These are phyloP conservation scores for Thelonectria discophora DNA, from an alignment of 2,329 filamentous ascomycete species.

Conservation along the genomic window DNA sequence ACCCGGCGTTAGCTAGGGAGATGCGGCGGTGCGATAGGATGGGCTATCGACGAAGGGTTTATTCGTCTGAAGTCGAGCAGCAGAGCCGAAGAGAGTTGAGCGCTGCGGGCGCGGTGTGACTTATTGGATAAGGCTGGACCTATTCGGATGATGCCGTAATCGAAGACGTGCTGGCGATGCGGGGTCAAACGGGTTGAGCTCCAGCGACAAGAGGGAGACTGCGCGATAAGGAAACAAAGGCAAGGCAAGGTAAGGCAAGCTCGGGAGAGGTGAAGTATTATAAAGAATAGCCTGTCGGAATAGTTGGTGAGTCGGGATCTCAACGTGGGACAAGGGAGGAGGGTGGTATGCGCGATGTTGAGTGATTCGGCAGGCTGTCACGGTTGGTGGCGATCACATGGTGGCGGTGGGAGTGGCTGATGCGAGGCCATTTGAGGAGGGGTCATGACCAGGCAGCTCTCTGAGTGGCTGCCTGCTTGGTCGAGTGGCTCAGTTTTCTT, in stretches of 20 bases:
- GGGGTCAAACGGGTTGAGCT: constrained; percentile 2
- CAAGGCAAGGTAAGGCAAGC: not conserved
- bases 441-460: constrained; percentile 6
- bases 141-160: constrained; percentile 6
- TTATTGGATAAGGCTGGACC: constrained; percentile 1
- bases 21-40: not conserved
- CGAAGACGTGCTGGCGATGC: constrained; percentile 1
- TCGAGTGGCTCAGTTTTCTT: not conserved
- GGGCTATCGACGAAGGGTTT: too few species aligned
- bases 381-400: constrained; percentile 44
- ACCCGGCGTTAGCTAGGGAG: not conserved
- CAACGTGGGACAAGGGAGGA: constrained; percentile 24
- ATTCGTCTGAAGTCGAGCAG: too few species aligned
- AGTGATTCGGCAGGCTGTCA: constrained; percentile 11
- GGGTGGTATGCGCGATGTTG: constrained; percentile 16
- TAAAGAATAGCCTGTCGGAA: constrained; percentile 1
- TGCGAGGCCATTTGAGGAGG: constrained; percentile 26
- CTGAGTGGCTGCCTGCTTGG: not conserved
- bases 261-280: not conserved
- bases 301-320: constrained; percentile 2
- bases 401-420: constrained; percentile 33
- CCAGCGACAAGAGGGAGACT: not conserved
- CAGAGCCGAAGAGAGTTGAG: not conserved
- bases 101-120: not conserved
- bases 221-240: not conserved